These are phyloP conservation scores for Aspergillus felis DNA, from an alignment of 2,329 filamentous ascomycete genomes.

Conservation along the genomic window DNA sequence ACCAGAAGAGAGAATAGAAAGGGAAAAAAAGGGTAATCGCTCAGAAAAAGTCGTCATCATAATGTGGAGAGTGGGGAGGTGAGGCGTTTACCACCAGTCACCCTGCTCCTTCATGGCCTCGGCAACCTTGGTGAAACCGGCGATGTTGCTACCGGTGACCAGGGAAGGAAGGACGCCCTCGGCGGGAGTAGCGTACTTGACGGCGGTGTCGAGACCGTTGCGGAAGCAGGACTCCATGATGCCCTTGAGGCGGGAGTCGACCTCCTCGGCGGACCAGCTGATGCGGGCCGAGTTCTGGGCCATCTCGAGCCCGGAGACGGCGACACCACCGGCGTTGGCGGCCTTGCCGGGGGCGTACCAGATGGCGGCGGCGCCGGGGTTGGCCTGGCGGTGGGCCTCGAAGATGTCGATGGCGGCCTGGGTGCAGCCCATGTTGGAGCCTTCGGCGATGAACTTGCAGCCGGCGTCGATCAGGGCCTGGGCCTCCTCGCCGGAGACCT, in stretches of 20 bases:
- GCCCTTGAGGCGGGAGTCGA: constrained; percentile 81
- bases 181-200: constrained; percentile 74
- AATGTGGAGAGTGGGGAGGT: background rate
- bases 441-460: constrained; percentile 84
- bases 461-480: constrained; percentile 73
- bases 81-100: constrained; percentile 68
- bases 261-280: constrained; percentile 82
- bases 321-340: constrained; percentile 94
- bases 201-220: constrained; percentile 81
- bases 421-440: constrained; percentile 98
- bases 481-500: constrained; percentile 89
- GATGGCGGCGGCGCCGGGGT: constrained; percentile 65
- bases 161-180: constrained; percentile 85
- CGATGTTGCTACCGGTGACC: constrained; percentile 94
- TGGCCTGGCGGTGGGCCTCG: constrained; percentile 65
- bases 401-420: constrained; percentile 93
- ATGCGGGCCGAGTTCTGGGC: constrained; percentile 91
- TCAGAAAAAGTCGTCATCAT: constrained; percentile 13
- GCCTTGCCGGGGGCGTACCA: constrained; percentile 99
- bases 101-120: constrained; percentile 94
- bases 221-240: constrained; percentile 96
- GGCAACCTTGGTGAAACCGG: constrained; percentile 94
- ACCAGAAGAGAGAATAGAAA: constrained; percentile 11
- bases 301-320: constrained; percentile 97
- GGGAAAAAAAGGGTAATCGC: constrained; percentile 9